Conservation (phyloP, 441 rosid species). For the Populus tomentosa region DNA sequence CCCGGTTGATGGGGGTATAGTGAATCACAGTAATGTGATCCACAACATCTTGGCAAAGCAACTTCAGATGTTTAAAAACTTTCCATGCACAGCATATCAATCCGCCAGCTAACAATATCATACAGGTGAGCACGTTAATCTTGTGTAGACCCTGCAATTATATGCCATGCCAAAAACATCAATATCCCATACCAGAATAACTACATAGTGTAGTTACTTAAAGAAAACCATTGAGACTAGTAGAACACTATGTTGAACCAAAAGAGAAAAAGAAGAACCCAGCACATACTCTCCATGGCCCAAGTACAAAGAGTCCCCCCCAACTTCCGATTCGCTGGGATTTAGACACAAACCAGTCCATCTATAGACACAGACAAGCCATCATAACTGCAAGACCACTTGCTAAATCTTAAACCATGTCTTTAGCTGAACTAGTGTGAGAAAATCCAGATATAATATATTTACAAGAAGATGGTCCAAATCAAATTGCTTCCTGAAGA, state of each 20-base stretch:
- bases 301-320: slow-evolving; percentile 16
- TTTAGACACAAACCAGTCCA: slow-evolving; percentile 23
- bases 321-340: slow-evolving; percentile 14
- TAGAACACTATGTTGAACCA: slow-evolving; percentile 23
- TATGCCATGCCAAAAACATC: slow-evolving; percentile 72
- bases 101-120: slow-evolving; percentile 74
- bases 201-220: slow-evolving; percentile 27
- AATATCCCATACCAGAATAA: slow-evolving; percentile 42
- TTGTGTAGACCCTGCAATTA: slow-evolving; percentile 73
- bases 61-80: slow-evolving; percentile 58
- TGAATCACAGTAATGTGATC: slow-evolving; percentile 32
- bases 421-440: slow-evolving; percentile 17
- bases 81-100: slow-evolving; percentile 73
- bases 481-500: slow-evolving; percentile 29
- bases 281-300: slow-evolving; percentile 25
- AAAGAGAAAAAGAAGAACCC: slow-evolving; percentile 22
- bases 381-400: slow-evolving; percentile 23
- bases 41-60: slow-evolving; percentile 38
- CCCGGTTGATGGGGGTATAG: slow-evolving; percentile 18
- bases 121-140: slow-evolving; percentile 61
- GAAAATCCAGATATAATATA: slow-evolving; percentile 14
- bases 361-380: slow-evolving; percentile 15
- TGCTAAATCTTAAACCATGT: slow-evolving; percentile 21
- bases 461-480: slow-evolving; percentile 12
- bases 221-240: slow-evolving; percentile 31